Evolutionary conservation across 106 monocot species (phyloP), one percentile per base, ranked within the genome.

Genomic region (Chionographis japonica): DNA sequence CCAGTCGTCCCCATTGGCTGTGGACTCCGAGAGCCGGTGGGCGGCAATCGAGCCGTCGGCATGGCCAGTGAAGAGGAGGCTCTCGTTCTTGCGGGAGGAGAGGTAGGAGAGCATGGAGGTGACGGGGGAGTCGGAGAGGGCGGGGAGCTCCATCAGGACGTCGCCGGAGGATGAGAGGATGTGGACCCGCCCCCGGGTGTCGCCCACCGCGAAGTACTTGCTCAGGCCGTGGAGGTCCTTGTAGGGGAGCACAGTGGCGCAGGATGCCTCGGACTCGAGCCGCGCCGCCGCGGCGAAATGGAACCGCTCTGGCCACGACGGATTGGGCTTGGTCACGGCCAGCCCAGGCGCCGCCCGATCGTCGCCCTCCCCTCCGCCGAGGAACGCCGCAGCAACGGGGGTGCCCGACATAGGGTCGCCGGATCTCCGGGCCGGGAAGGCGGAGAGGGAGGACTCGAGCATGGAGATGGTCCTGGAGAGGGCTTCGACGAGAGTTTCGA

Each of bases 131-230:
- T 78, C 81, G 40, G 86, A 80, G 40, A 82, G 66, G 53, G 80
- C 40, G 17, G 89, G 74, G 58, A 84, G 42, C 53, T 80, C 80
- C 42, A 87, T 27, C 18, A 87, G 35, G 64, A 83, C 61, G 50
- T 97, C 92, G 2, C 97, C 92, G n/a, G 77, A 52, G 17, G 89
- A 69, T 5, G 92, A 89, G 65, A 97, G 77, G 41, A 97, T 69
- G 53, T 73, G 75, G n/a, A 80, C 75, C 35, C 61, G 50, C 36
- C 97, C 97, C 18, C 39, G 59, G 39, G 80, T 62, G 73, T 89
- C 97, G 13, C 89, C 97, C 12, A 92, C 72, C 56, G 84, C 92
- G 71, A 97, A 82, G 84, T 92, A 97, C 78, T 84, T 89, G 65
- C 69, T 77, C 20, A 75, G 55, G 42, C 92, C 92, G 13, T 78